These are phyloP conservation scores for Pleoardoris graminearum DNA, from an alignment of 2,329 filamentous ascomycete species.

Conservation along the genomic window DNA sequence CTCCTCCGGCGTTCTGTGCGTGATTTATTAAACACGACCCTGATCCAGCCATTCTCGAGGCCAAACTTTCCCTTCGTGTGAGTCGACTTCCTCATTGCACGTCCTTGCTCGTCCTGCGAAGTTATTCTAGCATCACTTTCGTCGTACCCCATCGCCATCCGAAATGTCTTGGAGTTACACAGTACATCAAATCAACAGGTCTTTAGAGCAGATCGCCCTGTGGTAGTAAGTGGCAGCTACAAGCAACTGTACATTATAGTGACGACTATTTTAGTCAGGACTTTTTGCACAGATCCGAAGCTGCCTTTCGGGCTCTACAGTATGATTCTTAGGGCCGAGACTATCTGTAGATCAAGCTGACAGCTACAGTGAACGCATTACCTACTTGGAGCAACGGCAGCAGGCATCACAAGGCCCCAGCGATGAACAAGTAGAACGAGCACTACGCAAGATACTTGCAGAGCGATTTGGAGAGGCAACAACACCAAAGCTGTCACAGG, in stretches of 20 bases:
- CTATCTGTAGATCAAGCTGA: background rate
- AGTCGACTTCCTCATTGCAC: background rate
- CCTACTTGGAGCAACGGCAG: slow-evolving; percentile 30
- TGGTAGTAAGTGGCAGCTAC: slow-evolving; percentile 33
- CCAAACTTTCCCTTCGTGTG: background rate
- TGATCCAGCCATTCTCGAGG: background rate
- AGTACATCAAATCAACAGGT: slow-evolving; percentile 37
- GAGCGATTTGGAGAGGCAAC: slow-evolving; percentile 30
- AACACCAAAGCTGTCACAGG: slow-evolving; percentile 9
- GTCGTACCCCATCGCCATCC: too few relatives aligned
- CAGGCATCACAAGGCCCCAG: slow-evolving; percentile 27
- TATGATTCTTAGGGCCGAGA: background rate
- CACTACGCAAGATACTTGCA: slow-evolving; percentile 41
- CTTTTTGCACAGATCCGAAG: slow-evolving; percentile 39
- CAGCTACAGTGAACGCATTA: slow-evolving; percentile 23
- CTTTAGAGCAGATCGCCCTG: slow-evolving; percentile 36
- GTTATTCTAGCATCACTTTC: background rate
- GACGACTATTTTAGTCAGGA: slow-evolving; percentile 25
- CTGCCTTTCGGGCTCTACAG: slow-evolving; percentile 32
- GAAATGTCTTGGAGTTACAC: slow-evolving; percentile 39
- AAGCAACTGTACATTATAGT: slow-evolving; percentile 1
- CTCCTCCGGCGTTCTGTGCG: slow-evolving; percentile 15
- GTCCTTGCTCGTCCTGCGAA: background rate
- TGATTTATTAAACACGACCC: slow-evolving; percentile 22
- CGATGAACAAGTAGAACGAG: slow-evolving; percentile 42